Conservation (phyloP, 2,329 filamentous ascomycete species). For the Chalaropsis ovoidea region DNA sequence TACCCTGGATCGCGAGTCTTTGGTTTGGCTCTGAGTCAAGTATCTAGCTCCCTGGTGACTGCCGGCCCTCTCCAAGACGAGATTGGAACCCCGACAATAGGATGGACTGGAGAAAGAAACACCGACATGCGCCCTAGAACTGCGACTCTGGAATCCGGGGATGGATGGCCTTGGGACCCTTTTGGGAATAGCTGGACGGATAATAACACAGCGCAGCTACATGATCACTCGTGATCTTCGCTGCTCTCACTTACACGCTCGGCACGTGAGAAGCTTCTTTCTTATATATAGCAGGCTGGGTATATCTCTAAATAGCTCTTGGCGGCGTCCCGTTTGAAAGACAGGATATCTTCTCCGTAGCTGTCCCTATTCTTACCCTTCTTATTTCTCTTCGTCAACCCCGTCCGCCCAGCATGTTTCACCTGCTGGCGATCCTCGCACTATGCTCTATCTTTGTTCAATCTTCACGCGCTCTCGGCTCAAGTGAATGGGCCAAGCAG, state of each 20-base stretch:
- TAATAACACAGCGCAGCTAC: background rate
- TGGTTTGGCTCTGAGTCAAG: background rate
- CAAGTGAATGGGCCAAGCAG: conserved; percentile 34
- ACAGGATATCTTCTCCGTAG: background rate
- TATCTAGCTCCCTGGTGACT: background rate
- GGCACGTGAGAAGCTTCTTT: background rate
- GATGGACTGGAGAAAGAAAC: conserved; percentile 13
- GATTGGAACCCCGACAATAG: background rate
- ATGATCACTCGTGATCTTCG: background rate
- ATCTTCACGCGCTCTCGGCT: conserved; percentile 28
- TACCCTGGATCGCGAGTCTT: background rate
- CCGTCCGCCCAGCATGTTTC: conserved; percentile 2
- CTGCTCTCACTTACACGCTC: background rate
- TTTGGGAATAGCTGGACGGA: conserved; percentile 2
- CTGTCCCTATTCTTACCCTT: background rate
- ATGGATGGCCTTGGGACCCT: background rate
- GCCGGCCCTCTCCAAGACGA: background rate
- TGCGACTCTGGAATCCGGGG: conserved; percentile 3
- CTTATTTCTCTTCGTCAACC: background rate
- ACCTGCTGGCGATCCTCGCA: conserved; percentile 9
- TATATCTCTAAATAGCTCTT: background rate
- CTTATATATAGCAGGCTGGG: background rate
- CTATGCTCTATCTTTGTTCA: conserved; percentile 8
- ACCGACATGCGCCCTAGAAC: conserved; percentile 11
- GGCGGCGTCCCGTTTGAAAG: background rate